phyloP scores from a whole-genome alignment of 1,284 basidiomycete genomes.

The Neonothopanus nambi region DNA sequence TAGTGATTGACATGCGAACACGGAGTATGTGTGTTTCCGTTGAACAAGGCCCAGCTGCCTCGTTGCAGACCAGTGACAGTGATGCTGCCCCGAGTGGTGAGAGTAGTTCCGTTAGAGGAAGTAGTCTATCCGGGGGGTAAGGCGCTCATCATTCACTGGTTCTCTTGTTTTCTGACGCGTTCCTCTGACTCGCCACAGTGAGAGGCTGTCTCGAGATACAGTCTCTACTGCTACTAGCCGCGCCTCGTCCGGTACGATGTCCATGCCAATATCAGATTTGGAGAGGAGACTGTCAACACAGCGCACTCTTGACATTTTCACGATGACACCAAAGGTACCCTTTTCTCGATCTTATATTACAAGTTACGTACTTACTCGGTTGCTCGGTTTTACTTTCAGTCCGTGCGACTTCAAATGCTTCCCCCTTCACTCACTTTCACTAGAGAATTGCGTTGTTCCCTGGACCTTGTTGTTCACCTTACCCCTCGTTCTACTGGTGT shows the following conservation, averaged over 20 bases:
- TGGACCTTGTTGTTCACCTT: constrained; percentile 78
- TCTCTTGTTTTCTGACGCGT: background rate
- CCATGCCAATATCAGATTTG: constrained; percentile 71
- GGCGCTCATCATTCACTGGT: constrained; percentile 22
- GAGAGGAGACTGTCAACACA: constrained; percentile 82
- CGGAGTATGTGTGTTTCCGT: constrained; percentile 30
- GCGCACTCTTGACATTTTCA: constrained; percentile 90
- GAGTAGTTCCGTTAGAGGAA: constrained; percentile 49
- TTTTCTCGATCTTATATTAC: constrained; percentile 13
- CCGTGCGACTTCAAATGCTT: constrained; percentile 89
- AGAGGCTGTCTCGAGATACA: constrained; percentile 61
- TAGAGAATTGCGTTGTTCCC: constrained; percentile 78
- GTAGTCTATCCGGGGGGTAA: constrained; percentile 57
- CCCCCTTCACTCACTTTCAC: constrained; percentile 80
- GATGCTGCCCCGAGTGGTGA: constrained; percentile 41
- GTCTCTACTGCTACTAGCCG: constrained; percentile 53
- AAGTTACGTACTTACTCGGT: constrained; percentile 12
- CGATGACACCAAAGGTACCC: constrained; percentile 91
- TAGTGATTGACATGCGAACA: constrained; percentile 52
- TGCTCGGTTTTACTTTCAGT: constrained; percentile 43
- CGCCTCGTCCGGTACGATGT: constrained; percentile 48
- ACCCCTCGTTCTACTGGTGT: constrained; percentile 75
- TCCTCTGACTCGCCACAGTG: constrained; percentile 34
- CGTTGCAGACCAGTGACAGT: constrained; percentile 24
- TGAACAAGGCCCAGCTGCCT: constrained; percentile 14